Percentiles rank a stretch among this genome's conserved stretches.
phyloP scores from a whole-genome alignment of 2,329 filamentous ascomycete species.

The Fusarium sp. region DNA sequence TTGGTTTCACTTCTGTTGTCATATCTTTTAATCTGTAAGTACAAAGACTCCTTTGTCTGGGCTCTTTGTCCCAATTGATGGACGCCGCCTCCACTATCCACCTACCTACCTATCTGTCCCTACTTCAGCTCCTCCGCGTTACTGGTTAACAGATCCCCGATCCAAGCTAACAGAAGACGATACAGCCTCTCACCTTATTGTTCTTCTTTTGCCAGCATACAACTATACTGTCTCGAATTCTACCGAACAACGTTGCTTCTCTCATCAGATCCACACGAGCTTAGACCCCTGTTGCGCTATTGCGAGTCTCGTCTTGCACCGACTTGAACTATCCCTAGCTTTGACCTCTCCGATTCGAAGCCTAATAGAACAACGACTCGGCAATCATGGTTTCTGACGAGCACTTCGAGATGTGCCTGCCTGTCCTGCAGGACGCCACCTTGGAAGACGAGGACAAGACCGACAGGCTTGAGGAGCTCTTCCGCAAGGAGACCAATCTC shows the following conservation, averaged over 20 bases:
- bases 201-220: slow-evolving; percentile 25
- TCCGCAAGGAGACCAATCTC: slow-evolving; percentile 82
- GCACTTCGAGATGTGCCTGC: slow-evolving; percentile 90
- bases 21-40: slow-evolving; percentile 42
- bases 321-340: slow-evolving; percentile 35
- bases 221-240: slow-evolving; percentile 15
- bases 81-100: slow-evolving; percentile 24
- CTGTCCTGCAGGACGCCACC: slow-evolving; percentile 82
- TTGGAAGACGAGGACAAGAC: slow-evolving; percentile 96
- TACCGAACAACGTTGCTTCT: slow-evolving; percentile 17
- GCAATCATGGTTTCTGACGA: slow-evolving; percentile 89
- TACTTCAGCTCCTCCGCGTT: slow-evolving; percentile 37
- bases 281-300: slow-evolving; percentile 32
- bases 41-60: slow-evolving; percentile 29
- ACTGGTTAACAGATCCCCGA: slow-evolving; percentile 12
- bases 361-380: slow-evolving; percentile 28
- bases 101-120: slow-evolving; percentile 34
- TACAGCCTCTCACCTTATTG: slow-evolving; percentile 40
- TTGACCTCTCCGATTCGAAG: slow-evolving; percentile 18
- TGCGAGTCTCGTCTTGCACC: slow-evolving; percentile 24
- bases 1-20: slow-evolving; percentile 28
- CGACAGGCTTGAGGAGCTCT: slow-evolving; percentile 87
- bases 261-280: slow-evolving; percentile 32
- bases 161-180: slow-evolving; percentile 36
- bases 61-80: slow-evolving; percentile 13